Evolutionary conservation across 78 protist species (phyloP).

Genomic region (Fonticula alba): DNA sequence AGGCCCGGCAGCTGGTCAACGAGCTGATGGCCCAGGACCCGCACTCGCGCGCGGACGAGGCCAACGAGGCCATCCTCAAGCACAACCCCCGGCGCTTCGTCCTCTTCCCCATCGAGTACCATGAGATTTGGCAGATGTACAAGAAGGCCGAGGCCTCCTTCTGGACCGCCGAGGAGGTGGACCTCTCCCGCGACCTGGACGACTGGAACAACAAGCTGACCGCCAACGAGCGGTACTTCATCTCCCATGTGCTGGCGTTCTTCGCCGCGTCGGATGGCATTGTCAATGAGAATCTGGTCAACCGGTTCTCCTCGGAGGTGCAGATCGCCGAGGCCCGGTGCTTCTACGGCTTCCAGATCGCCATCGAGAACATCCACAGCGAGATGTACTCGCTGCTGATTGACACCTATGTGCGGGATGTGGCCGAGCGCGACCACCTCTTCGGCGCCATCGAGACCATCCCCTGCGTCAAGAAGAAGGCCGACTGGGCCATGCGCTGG

Average conservation of each 20-base stretch:
- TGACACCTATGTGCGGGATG: constrained; percentile 76
- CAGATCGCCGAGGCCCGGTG: constrained; percentile 93
- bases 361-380: constrained; percentile 75
- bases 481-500: constrained; percentile 93
- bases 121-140: constrained; percentile 72
- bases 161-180: constrained; percentile 95
- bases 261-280: constrained; percentile 94
- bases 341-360: constrained; percentile 89
- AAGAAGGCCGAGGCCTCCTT: constrained; percentile 77
- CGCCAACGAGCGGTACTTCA: constrained; percentile 83
- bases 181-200: constrained; percentile 54
- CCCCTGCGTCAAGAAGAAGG: constrained; percentile 80
- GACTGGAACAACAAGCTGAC: no score
- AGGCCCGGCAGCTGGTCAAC: no score
- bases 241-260: constrained; percentile 83
- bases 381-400: constrained; percentile 82
- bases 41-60: no score
- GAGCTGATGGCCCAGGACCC: no score
- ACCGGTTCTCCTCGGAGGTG: constrained; percentile 71
- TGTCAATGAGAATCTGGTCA: constrained; percentile 87
- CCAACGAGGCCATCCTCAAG: no score
- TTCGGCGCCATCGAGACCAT: constrained; percentile 79
- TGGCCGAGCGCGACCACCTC: constrained; percentile 38
- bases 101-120: constrained; percentile 72
- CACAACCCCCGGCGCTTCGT: constrained; percentile 62